Base-by-base conservation (phyloP, 495 filamentous ascomycete species). In the Chaetomium cochliodes region DNA sequence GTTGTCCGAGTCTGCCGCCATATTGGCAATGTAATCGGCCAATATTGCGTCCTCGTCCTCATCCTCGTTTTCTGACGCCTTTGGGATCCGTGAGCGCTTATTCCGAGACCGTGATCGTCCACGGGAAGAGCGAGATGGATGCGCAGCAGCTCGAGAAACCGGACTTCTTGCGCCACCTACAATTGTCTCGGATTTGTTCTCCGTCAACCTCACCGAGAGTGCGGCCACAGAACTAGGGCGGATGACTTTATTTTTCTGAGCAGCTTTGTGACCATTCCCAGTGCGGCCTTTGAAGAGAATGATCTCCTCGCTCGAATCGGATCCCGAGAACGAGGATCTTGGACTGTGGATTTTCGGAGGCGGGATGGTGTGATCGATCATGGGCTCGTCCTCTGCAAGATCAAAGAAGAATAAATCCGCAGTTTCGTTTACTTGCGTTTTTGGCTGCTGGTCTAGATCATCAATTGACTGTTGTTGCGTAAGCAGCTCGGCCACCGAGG, bases 11-110 rank as follows among this genome's bases (percentile, higher is more conserved):
- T 78, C 71, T 28, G 71, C 69, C 41, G 78, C 77, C 73, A 92
- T 86, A 70, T 96, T 92, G 62, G 84, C 85, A 60, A 92, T 88
- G 67, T 96, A 94, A 70, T 96, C 92, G 3, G 84, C 84, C 23
- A 90, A 53, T 4, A 86, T 78, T 0, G 82, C 87, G 41, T 86
- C 80, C 13, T 90, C 84, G 5, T 90, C 28, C 28, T 30, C 84
- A 5, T 78, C 73, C 33, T 69, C 66, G 4, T 69, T 66, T 11
- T 65, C 56, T 3, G 23, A 47, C 55, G 63, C 53, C 49, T 68
- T 58, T 6, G n/a, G 41, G 25, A 68, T 41, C 8, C 46, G 52
- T 11, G 64, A 23, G 15, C 58, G 44, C 25, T 42, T 57, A 9
- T 47, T 55, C 28, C 28, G 51, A 1, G 55, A 53, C 25, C 22